Base-by-base conservation (phyloP, 768 basidiomycete species). In the Trametes gibbosa region DNA sequence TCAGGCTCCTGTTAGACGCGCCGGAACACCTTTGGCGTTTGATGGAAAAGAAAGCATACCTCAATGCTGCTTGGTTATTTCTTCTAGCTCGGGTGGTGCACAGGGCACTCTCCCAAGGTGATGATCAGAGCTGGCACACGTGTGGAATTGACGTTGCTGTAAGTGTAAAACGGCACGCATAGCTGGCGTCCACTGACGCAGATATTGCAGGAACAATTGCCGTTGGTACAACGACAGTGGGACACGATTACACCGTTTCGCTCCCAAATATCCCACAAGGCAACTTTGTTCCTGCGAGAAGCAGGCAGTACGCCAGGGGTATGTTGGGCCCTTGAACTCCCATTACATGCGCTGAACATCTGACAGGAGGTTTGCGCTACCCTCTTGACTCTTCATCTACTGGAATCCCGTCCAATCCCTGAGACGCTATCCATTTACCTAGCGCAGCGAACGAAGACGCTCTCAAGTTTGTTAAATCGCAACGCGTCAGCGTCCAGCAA, bases 171-270 rank as follows among this genome's bases (percentile, higher is more conserved):
- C 21, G 27, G 27, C 10, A 29, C 35, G 32, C 21, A 45, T 29
- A 14, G 29, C 2, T 42, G 17, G 5, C 10, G 47, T 1, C 10
- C n/a, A 17, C 35, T 56, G 45, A 63, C 39, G 58, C 53, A 8
- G 23, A 24, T 8, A 1, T 40, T 46, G 16, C 67, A 95, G 93
- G 83, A 84, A 47, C 91, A 95, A 72, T 89, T 95, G 63, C 92
- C 95, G 25, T 76, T 98, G 5, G 84, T 93, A 3, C 89, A 93
- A 64, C 86, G 92, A 35, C 95, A 98, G 73, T 98, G 95, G 95
- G 95, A 96, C 57, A 80, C 84, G 0, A 84, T 98, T 8, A 84
- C 86, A 5, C 91, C 90, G 63, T 93, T 96, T 69, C 86, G 93
- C 43, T 77, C 87, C 0, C 94, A 96, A 68, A 95, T 98, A 62